A percentile compares a stretch with the other conserved stretches of the same genome.
These are phyloP conservation scores for Pseudogymnoascus sp. DNA, from an alignment of 2,329 filamentous ascomycete species.

Conservation along the genomic window DNA sequence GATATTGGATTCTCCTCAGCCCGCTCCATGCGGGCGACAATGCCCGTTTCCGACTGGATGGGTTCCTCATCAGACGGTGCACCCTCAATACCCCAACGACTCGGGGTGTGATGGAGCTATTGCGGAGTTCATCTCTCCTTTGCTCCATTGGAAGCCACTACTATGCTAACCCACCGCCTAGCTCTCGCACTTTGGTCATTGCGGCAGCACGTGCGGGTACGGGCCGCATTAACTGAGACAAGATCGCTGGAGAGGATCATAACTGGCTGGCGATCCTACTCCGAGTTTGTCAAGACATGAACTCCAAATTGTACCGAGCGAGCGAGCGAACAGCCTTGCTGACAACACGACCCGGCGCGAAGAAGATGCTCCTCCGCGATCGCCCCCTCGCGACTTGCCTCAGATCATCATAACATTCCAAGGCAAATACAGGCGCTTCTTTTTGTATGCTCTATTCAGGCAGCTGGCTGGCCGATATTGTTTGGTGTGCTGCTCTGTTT, in stretches of 20 bases:
- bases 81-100: neutral
- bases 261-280: neutral
- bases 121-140: neutral
- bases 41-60: neutral
- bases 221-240: conserved; percentile 4
- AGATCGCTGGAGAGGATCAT: neutral
- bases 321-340: neutral
- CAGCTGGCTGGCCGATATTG: neutral
- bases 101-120: neutral
- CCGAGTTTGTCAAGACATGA: neutral
- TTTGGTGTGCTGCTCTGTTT: neutral
- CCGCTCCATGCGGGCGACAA: neutral
- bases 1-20: neutral
- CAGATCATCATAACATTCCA: neutral
- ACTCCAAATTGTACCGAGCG: neutral
- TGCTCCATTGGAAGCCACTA: neutral
- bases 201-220: conserved; percentile 2
- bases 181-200: neutral
- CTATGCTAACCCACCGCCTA: neutral
- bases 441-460: neutral
- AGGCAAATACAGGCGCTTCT: neutral
- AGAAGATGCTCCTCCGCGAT: neutral
- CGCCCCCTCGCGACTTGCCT: neutral
- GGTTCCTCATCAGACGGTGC: neutral
- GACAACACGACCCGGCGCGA: neutral